These are phyloP conservation scores for Fusarium sp. DNA, from an alignment of 2,329 filamentous ascomycete genomes.

Conservation along the genomic window DNA sequence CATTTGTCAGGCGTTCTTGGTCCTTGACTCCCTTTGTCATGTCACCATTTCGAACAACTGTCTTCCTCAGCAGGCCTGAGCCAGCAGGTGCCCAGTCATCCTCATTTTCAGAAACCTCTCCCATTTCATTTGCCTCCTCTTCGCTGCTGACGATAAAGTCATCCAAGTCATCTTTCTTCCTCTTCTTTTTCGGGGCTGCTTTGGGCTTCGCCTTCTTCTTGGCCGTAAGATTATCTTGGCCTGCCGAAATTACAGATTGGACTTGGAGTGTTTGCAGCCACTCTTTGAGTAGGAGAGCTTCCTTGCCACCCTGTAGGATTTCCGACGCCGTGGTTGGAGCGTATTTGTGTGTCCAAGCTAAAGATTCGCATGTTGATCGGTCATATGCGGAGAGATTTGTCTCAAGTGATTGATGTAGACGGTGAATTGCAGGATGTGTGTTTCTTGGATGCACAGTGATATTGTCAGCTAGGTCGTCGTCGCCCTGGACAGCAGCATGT, in stretches of 20 bases:
- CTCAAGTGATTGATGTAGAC: constrained; percentile 70
- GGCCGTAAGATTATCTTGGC: constrained; percentile 48
- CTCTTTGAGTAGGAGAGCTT: constrained; percentile 77
- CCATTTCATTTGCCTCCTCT: constrained; percentile 77
- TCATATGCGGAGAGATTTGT: constrained; percentile 82
- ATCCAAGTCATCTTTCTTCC: constrained; percentile 79
- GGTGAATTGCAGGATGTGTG: constrained; percentile 68
- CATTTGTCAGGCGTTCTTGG: constrained; percentile 71
- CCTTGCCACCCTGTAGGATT: constrained; percentile 79
- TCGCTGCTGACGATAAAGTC: constrained; percentile 84
- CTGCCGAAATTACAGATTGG: constrained; percentile 76
- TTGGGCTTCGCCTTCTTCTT: constrained; percentile 51
- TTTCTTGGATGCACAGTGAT: constrained; percentile 39
- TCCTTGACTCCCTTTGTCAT: constrained; percentile 55
- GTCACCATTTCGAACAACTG: constrained; percentile 63
- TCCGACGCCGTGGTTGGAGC: constrained; percentile 75
- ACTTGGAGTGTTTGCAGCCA: constrained; percentile 86
- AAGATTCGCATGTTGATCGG: constrained; percentile 76
- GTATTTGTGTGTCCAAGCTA: constrained; percentile 87
- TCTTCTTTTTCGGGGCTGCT: constrained; percentile 66
- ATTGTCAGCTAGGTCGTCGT: constrained; percentile 53
- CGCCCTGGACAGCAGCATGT: constrained; percentile 5
- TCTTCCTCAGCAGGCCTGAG: constrained; percentile 59
- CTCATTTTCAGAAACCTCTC: constrained; percentile 74
- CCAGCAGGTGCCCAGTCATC: constrained; percentile 57